A percentile compares a stretch with the other conserved stretches of the same genome.
Conservation (phyloP, 2,329 filamentous ascomycete genomes). For the Alternaria brassicicola region DNA sequence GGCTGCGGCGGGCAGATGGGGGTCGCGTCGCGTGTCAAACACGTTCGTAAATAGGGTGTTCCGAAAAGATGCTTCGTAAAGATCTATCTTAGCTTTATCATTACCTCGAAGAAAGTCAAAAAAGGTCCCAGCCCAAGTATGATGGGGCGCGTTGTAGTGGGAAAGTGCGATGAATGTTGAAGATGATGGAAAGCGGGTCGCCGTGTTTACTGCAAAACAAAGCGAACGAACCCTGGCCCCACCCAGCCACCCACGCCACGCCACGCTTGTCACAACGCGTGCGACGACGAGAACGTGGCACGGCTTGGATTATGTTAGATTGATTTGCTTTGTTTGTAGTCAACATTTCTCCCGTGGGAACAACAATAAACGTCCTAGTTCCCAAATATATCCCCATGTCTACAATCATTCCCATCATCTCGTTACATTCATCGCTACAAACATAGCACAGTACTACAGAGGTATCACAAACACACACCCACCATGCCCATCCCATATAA, state of each 20-base stretch:
- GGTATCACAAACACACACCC: slow-evolving; percentile 15
- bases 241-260: slow-evolving; percentile 1
- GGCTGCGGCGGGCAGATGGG: slow-evolving; percentile 27
- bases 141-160: slow-evolving; percentile 22
- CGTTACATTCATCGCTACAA: too few relatives aligned
- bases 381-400: too few relatives aligned
- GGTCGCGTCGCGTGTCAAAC: slow-evolving; percentile 40
- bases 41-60: slow-evolving; percentile 31
- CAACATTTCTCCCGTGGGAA: too few relatives aligned
- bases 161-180: slow-evolving; percentile 42
- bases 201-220: slow-evolving; percentile 30
- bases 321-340: too few relatives aligned
- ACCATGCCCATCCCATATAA: background rate
- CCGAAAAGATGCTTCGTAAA: slow-evolving; percentile 37
- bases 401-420: too few relatives aligned
- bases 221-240: slow-evolving; percentile 21
- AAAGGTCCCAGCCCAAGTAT: slow-evolving; percentile 24
- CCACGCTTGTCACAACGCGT: background rate
- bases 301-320: background rate
- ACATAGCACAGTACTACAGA: slow-evolving; percentile 4
- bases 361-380: too few relatives aligned
- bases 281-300: too few relatives aligned
- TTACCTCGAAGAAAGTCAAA: slow-evolving; percentile 25
- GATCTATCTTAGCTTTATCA: slow-evolving; percentile 23
- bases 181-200: slow-evolving; percentile 21